Evolutionary conservation across 345 rosid genomes (phyloP), one percentile per base, ranked within the genome.

Genomic region (Rhodomyrtus tomentosa): DNA sequence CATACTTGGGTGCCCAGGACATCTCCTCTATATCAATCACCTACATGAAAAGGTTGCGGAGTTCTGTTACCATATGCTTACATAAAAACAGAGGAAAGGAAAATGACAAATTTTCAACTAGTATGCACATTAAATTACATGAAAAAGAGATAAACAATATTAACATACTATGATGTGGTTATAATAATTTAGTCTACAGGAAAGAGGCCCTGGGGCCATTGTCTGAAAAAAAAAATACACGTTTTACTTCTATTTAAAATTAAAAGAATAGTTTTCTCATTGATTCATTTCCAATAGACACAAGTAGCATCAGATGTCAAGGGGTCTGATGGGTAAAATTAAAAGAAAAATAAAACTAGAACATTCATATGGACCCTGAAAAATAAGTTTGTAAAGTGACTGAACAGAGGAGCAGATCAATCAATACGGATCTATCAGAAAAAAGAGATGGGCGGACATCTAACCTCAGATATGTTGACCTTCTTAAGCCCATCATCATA

Each of bases 1-100:
- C 99, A 92, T 95, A 97, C 85, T 91, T 95, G 82, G 98, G 98
- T 84, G 98, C 98, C 99, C 98, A 95, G 59, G 96, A 91, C 98
- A 95, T 94, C 92, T 97, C 99, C 92, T 97, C 99, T 42, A 97
- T 97, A 89, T 97, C 98, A 86, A 94, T 87, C 55, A 97, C 98
- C 99, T 97, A 88, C 84, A 87, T 68, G 38, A 68, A 68, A 36
- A 40, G 24, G 25, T 1, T 68, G 25, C 1, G 25, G 79, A 68
- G 79, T 24, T 68, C 45, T 18, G 38, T 68, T 8, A 68, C 45
- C 45, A 36, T 4, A 42, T 6, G 8, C 74, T 29, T 62, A 29
- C 74, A 29, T 62, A 29, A 29, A 29, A 59, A 68, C 21, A 21
- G 7, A 68, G 76, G 76, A 68, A 18, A 32, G 38, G 45, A 68